Conservation (phyloP, 2,329 filamentous ascomycete genomes). For the Scolecobasidium constrictum region DNA sequence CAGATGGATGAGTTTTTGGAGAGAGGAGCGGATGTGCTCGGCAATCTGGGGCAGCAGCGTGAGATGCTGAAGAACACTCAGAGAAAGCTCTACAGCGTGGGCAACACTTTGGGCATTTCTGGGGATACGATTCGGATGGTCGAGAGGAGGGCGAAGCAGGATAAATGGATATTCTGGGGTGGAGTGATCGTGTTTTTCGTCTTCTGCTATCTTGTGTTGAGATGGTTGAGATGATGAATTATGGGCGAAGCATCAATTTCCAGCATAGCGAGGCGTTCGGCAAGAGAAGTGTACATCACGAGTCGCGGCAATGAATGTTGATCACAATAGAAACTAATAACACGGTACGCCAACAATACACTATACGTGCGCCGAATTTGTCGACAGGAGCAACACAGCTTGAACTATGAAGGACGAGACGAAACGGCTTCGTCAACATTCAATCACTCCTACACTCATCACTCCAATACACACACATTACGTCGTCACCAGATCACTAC, state of each 20-base stretch:
- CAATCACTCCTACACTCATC: no score
- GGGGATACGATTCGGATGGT: conserved; percentile 97
- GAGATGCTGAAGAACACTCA: conserved; percentile 96
- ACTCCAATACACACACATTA: no score
- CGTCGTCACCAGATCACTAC: no score
- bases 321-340: not conserved
- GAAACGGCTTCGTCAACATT: no score
- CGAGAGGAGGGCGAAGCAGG: conserved; percentile 79
- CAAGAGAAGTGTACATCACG: not conserved
- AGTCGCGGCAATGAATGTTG: not conserved
- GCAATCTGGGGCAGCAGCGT: conserved; percentile 77
- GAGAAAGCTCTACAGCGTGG: conserved; percentile 79
- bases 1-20: conserved; percentile 93
- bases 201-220: conserved; percentile 86
- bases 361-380: not conserved
- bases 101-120: conserved; percentile 84
- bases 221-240: conserved; percentile 71
- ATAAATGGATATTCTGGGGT: conserved; percentile 95
- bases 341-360: no score
- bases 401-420: no score
- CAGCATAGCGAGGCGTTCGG: not conserved
- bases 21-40: conserved; percentile 77
- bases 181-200: conserved; percentile 77
- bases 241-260: not conserved
- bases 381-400: no score